phyloP scores from a whole-genome alignment of 306 rosid species.

The Castanospermum australe region DNA sequence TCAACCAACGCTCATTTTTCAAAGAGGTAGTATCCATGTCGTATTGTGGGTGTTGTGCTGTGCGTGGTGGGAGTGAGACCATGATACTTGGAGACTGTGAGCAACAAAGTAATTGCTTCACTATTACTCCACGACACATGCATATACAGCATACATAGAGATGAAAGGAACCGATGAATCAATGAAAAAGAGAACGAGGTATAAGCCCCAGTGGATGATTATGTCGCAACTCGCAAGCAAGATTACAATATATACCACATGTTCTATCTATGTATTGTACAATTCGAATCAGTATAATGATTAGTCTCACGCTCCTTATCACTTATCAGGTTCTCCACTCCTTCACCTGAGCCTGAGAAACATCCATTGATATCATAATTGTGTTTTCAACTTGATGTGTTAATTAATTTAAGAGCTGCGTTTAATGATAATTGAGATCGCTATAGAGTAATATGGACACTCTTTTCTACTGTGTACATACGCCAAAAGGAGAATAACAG shows the following conservation, averaged over 20 bases:
- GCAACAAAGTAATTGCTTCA: constrained; percentile 30
- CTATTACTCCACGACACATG: constrained; percentile 35
- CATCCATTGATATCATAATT: background rate
- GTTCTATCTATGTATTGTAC: background rate
- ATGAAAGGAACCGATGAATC: background rate
- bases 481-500: background rate
- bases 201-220: constrained; percentile 48
- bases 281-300: constrained; percentile 14
- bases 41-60: constrained; percentile 4
- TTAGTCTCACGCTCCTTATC: constrained; percentile 16
- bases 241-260: background rate
- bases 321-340: background rate
- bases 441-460: background rate
- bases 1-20: too few relatives aligned
- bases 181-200: background rate
- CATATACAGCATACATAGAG: background rate
- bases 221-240: constrained; percentile 22
- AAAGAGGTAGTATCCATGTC: constrained; percentile 3
- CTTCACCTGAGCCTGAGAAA: background rate
- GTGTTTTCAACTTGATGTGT: constrained; percentile 22
- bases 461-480: background rate
- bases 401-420: background rate
- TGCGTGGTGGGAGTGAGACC: constrained; percentile 34
- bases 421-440: background rate
- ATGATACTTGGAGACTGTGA: constrained; percentile 20